Evolutionary conservation across 768 basidiomycete genomes (phyloP), one percentile per base, ranked within the genome.

Genomic region (Boletus sp.): DNA sequence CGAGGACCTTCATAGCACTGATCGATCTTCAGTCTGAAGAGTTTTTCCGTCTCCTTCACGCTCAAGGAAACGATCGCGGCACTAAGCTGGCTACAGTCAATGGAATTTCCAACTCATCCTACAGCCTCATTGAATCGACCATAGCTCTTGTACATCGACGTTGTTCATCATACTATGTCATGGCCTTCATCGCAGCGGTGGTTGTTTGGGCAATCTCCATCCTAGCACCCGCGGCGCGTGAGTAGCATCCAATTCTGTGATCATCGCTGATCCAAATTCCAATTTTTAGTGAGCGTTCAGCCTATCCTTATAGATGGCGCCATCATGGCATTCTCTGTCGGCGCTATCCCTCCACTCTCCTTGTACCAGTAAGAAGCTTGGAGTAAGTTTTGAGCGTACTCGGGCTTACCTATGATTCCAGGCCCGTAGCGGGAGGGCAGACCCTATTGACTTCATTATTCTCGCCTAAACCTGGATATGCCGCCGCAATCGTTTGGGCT

Each of bases 31-130:
- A 61, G 60, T 57, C 59, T 8, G 60, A 61, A 46, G 60, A 61
- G 46, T 61, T 57, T 46, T 61, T 61, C 33, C 59, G 60, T n/a
- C 55, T 61, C 8, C 60, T 61, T 27, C 47, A 38, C 17, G 17
- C 32, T 21, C 39, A n/a, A 32, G 54, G 5, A 38, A 32, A 54
- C n/a, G 32, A n/a, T 38, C 30, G 13, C 1, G 52, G 60, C 11
- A 39, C 57, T n/a, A n/a, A 51, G 5, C 30, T 62, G 27, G 39
- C 14, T n/a, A 11, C 35, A 2, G 23, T 62, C 47, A 62, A 61
- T 30, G 60, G 46, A 15, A 61, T 61, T 51, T 61, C 60, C 23
- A 57, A 41, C 38, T 17, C 47, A 13, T 61, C 60, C 15, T 57
- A 57, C 2, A 34, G 51, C 29, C 2, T 57, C 25, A 15, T 61